A percentile compares a stretch with the other conserved stretches of the same genome.
Conservation (phyloP, 768 basidiomycete genomes). For the Podaxis sp. region DNA sequence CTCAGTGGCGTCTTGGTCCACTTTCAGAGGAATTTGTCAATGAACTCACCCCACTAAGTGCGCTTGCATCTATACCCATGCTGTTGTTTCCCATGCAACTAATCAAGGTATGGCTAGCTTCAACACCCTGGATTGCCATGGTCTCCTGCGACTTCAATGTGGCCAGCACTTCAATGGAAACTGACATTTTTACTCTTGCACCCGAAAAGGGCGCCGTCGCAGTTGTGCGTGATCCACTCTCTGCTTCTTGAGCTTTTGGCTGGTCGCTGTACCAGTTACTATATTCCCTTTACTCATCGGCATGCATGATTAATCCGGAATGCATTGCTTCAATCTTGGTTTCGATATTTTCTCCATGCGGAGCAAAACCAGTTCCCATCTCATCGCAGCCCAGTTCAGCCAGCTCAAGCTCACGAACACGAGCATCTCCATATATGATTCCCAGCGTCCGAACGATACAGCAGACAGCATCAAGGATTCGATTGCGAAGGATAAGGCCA, state of each 20-base stretch:
- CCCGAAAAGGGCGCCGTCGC: slow-evolving; percentile 74
- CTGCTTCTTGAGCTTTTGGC: not conserved
- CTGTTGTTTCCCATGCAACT: not conserved
- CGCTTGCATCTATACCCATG: slow-evolving; percentile 16
- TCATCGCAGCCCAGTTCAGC: slow-evolving; percentile 53
- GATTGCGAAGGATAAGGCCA: slow-evolving; percentile 36
- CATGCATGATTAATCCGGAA: slow-evolving; percentile 68
- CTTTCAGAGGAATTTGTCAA: slow-evolving; percentile 57
- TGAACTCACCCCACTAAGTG: slow-evolving; percentile 45
- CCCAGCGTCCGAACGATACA: slow-evolving; percentile 56
- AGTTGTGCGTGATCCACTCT: slow-evolving; percentile 44
- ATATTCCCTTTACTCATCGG: slow-evolving; percentile 67
- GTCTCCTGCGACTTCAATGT: slow-evolving; percentile 79
- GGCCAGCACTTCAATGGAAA: slow-evolving; percentile 51
- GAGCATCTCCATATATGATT: slow-evolving; percentile 55
- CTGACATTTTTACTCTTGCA: slow-evolving; percentile 82
- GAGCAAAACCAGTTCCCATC: slow-evolving; percentile 50
- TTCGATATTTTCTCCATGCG: too few relatives aligned
- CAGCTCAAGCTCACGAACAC: slow-evolving; percentile 47
- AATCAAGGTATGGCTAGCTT: slow-evolving; percentile 33
- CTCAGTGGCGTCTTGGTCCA: slow-evolving; percentile 75
- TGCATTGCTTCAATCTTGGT: too few relatives aligned
- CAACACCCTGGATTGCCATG: slow-evolving; percentile 89
- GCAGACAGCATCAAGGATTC: slow-evolving; percentile 36
- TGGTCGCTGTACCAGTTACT: slow-evolving; percentile 46